Evolutionary conservation across 1,139 yeast species (phyloP), one percentile per base, ranked within the genome.

Genomic region (Candida sp.): DNA sequence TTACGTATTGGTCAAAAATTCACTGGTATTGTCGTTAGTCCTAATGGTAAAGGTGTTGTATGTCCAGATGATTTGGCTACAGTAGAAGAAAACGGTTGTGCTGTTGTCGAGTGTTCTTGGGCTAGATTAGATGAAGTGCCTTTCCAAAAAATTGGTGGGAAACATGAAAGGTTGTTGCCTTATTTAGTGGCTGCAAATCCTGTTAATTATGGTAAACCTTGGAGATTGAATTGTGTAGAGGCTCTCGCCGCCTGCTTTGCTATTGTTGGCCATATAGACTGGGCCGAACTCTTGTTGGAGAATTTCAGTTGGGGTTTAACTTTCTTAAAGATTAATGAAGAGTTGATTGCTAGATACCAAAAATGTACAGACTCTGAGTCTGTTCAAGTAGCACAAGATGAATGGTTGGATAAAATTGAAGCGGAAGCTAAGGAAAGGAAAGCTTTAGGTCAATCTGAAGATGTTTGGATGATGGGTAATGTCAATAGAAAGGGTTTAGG

Each of bases 21-120:
- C 57, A 82, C 76, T 47, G 99, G 99, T 6, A 66, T 95, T 1
- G 91, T 93, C 5, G 96, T 93, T 3, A 83, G 97, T 11, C 99
- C 99, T 0, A 90, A 89, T 59, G 99, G 98, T 9, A 85, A 83
- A 56, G 77, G 81, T 3, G 95, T 90, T 1, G 97, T 93, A 1
- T 89, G 97, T 62, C 99, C 99, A 0, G 74, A 87, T 52, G 99
- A 93, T 62, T 59, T 67, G 35, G 88, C 81, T 43, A 73, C 88
- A 19, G 96, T 91, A 0, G 96, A 87, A 55, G 73, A 74, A 36
- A 64, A 73, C 42, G 99, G 99, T 30, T 95, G 91, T 9, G 97
- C 99, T 0, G 99, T 93, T 6, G 99, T 93, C 2, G 99, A 93
- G 61, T 93, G 98, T 64, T 90, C 97, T 1, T 93, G 99, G 99